Percentiles rank a stretch among this genome's conserved stretches.
Evolutionary conservation across 2,329 filamentous ascomycete genomes (phyloP).

Genomic region (Aspergillus sp.): DNA sequence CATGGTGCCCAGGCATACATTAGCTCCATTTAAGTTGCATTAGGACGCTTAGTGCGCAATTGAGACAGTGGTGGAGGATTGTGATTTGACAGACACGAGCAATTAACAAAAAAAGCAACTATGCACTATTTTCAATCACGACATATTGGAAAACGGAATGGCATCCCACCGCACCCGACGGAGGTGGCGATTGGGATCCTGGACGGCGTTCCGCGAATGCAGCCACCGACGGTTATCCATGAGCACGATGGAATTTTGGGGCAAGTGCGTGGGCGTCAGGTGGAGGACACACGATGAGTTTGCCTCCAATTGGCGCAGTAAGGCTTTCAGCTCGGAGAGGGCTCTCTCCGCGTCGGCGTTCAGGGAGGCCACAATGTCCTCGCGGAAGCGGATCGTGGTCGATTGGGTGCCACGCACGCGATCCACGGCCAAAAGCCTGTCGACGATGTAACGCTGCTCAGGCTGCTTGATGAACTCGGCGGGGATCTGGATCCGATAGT

Average conservation of each 20-base stretch:
- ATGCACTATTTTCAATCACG: neutral
- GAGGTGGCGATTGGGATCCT: constrained; percentile 35
- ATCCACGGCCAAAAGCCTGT: constrained; percentile 17
- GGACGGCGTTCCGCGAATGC: constrained; percentile 35
- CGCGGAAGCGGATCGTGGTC: constrained; percentile 6
- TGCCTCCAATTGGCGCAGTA: constrained; percentile 16
- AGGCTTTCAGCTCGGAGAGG: constrained; percentile 27
- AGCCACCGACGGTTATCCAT: constrained; percentile 39
- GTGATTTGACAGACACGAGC: neutral
- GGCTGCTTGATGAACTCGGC: constrained; percentile 32
- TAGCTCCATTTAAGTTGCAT: neutral
- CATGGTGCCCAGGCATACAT: neutral
- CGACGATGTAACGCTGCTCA: constrained; percentile 17
- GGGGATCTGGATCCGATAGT: constrained; percentile 35
- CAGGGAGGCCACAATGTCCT: constrained; percentile 12
- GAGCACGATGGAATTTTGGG: constrained; percentile 30
- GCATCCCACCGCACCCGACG: constrained; percentile 37
- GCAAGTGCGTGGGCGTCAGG: constrained; percentile 24
- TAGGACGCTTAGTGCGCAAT: neutral
- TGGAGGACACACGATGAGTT: constrained; percentile 17
- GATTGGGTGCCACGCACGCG: neutral
- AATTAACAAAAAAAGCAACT: neutral
- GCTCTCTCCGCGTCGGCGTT: constrained; percentile 23
- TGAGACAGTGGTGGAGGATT: neutral
- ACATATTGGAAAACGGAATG: constrained; percentile 15